These are phyloP conservation scores for Phoma sp. DNA, from an alignment of 2,329 filamentous ascomycete species.

Conservation along the genomic window DNA sequence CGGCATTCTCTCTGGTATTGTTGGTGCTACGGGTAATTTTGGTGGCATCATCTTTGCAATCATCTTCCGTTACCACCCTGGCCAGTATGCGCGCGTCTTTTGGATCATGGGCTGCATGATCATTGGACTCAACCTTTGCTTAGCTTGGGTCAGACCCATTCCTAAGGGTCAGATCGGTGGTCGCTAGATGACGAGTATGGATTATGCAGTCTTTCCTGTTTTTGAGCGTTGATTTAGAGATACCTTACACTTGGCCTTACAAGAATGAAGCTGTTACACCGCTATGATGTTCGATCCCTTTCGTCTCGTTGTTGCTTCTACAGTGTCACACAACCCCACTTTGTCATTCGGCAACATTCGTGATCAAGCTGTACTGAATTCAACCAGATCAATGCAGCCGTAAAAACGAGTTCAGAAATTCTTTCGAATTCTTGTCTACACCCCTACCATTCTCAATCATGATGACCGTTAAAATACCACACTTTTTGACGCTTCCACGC, in stretches of 20 bases:
- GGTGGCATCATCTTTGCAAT: conserved; percentile 86
- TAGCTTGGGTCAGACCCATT: conserved; percentile 68
- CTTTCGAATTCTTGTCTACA: no score
- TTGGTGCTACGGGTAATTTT: conserved; percentile 81
- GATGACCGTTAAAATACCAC: background rate
- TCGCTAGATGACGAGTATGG: conserved; percentile 22
- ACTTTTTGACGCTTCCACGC: no score
- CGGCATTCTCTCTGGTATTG: conserved; percentile 76
- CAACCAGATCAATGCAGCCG: no score
- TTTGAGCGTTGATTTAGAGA: conserved; percentile 16
- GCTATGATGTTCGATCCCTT: background rate
- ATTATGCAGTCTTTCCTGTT: background rate
- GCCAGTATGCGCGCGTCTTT: conserved; percentile 71
- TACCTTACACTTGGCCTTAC: conserved; percentile 3
- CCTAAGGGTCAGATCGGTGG: conserved; percentile 61
- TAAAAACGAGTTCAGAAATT: no score
- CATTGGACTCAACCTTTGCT: conserved; percentile 70
- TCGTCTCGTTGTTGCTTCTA: no score
- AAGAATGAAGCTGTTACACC: background rate
- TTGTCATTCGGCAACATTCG: no score
- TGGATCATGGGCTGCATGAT: conserved; percentile 84
- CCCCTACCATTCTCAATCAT: background rate
- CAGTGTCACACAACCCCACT: no score
- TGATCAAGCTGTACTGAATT: no score
- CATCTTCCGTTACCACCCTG: conserved; percentile 77